Percentiles rank a stretch among this genome's conserved stretches.
These are phyloP conservation scores for Stachybotrys chlorohalonatus DNA, from an alignment of 2,329 filamentous ascomycete species.

Conservation along the genomic window DNA sequence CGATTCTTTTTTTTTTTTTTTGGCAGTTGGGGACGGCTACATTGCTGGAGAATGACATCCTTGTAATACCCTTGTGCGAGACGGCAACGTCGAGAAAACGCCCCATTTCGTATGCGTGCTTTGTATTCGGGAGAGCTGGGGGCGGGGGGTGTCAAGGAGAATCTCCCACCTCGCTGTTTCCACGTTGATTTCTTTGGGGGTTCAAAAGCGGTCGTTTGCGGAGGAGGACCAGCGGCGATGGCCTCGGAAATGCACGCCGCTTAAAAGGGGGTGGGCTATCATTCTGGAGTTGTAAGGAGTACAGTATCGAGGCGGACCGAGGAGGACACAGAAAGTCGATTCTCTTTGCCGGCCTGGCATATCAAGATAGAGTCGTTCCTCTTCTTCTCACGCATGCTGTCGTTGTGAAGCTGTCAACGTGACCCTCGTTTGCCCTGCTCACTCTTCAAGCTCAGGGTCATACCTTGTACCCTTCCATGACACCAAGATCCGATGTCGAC, in stretches of 20 bases:
- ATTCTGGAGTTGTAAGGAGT: background rate
- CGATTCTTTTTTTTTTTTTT: background rate
- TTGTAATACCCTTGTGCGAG: slow-evolving; percentile 18
- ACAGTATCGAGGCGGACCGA: background rate
- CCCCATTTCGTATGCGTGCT: background rate
- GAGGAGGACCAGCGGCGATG: background rate
- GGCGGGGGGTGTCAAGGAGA: too few species aligned
- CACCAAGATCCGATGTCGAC: too few species aligned
- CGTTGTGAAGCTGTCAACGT: too few species aligned
- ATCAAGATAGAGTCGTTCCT: background rate
- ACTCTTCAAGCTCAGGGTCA: too few species aligned
- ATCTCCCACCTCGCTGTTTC: background rate
- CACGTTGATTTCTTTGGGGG: background rate
- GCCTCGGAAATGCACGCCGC: background rate
- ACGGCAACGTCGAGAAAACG: slow-evolving; percentile 3
- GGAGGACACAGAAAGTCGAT: background rate
- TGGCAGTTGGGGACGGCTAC: background rate
- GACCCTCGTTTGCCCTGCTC: too few species aligned
- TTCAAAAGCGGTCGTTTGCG: background rate
- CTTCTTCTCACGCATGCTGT: background rate
- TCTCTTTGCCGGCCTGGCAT: background rate
- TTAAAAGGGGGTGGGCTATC: background rate
- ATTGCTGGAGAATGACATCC: slow-evolving; percentile 14
- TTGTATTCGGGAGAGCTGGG: background rate
- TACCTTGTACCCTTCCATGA: too few species aligned